A percentile compares a stretch with the other conserved stretches of the same genome.
Evolutionary conservation across 2,329 filamentous ascomycete genomes (phyloP).

Genomic region (Monosporascus sp.): DNA sequence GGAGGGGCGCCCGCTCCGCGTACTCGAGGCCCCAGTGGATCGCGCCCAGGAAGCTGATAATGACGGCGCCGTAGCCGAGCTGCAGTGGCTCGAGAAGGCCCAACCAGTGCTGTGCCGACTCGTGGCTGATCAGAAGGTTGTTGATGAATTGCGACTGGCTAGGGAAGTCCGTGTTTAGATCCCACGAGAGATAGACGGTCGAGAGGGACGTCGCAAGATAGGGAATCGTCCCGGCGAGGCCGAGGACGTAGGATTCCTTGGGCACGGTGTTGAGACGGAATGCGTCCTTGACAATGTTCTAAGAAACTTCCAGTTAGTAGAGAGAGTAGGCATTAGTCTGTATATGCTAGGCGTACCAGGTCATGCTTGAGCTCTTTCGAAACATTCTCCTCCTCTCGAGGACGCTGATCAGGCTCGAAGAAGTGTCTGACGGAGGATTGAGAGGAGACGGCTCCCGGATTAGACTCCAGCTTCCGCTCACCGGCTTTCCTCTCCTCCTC

Average conservation of each 20-base stretch:
- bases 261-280: slow-evolving; percentile 62
- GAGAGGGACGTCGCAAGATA: slow-evolving; percentile 80
- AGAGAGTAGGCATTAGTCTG: background rate
- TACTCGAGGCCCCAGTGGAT: slow-evolving; percentile 92
- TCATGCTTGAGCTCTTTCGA: slow-evolving; percentile 37
- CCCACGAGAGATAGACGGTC: slow-evolving; percentile 77
- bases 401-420: slow-evolving; percentile 31
- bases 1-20: slow-evolving; percentile 59
- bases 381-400: slow-evolving; percentile 22
- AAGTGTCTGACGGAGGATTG: slow-evolving; percentile 51
- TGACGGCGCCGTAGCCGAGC: slow-evolving; percentile 85
- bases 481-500: slow-evolving; percentile 51
- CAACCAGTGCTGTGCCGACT: slow-evolving; percentile 67
- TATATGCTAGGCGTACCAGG: slow-evolving; percentile 44
- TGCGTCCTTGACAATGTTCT: slow-evolving; percentile 64
- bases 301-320: slow-evolving; percentile 2
- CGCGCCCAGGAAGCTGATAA: slow-evolving; percentile 89
- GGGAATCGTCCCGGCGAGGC: slow-evolving; percentile 74
- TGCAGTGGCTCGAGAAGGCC: slow-evolving; percentile 79
- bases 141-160: slow-evolving; percentile 59
- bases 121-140: slow-evolving; percentile 59
- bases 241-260: slow-evolving; percentile 61
- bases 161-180: slow-evolving; percentile 65
- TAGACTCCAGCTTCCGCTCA: slow-evolving; percentile 49
- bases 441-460: slow-evolving; percentile 56